A percentile compares a stretch with the other conserved stretches of the same genome.
These are phyloP conservation scores for Liriodendron chinense DNA, from an alignment of 164 flowering plant species.

Conservation along the genomic window DNA sequence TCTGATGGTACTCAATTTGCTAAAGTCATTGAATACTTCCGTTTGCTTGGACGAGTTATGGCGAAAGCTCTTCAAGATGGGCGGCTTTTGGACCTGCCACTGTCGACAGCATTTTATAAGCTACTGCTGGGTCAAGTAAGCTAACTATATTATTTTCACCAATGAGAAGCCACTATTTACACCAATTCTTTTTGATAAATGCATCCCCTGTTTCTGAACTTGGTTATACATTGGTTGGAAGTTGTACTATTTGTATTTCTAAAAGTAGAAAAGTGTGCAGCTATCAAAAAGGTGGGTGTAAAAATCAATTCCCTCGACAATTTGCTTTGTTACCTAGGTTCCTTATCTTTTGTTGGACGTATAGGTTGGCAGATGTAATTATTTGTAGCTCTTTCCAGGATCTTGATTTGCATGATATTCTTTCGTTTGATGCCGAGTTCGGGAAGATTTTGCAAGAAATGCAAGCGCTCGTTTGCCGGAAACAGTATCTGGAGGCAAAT, in stretches of 20 bases:
- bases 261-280: too few species aligned
- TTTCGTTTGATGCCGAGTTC: conserved; percentile 74
- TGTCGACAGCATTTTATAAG: conserved; percentile 82
- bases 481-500: conserved; percentile 61
- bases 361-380: background rate
- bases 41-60: conserved; percentile 86
- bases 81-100: conserved; percentile 85
- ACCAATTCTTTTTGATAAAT: too few species aligned
- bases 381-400: conserved; percentile 48
- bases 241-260: too few species aligned
- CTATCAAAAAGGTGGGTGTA: too few species aligned
- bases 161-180: too few species aligned
- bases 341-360: background rate
- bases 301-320: background rate
- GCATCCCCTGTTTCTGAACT: too few species aligned
- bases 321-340: background rate
- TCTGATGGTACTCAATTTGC: conserved; percentile 69
- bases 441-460: conserved; percentile 86
- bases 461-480: conserved; percentile 68
- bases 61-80: conserved; percentile 99
- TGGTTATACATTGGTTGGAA: too few species aligned
- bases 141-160: background rate
- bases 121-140: conserved; percentile 93
- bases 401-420: conserved; percentile 91
- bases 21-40: conserved; percentile 72